Base-by-base conservation (phyloP, 108 stramenopile species). In the Skeletonema menzelii region DNA sequence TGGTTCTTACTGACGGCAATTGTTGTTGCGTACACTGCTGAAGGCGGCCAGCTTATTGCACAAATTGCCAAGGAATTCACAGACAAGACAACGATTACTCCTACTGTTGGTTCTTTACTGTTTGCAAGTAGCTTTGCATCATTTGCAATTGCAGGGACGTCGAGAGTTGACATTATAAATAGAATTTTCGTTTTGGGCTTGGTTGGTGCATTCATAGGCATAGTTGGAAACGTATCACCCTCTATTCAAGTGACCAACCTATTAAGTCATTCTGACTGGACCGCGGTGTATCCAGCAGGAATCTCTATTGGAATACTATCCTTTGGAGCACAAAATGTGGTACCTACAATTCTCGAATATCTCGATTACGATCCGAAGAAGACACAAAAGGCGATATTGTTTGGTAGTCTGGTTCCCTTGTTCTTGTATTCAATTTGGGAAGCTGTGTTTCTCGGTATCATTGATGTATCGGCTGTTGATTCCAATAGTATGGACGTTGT, bases 291-390 rank as follows among this genome's bases (percentile, higher is more conserved):
- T 59, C 82, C 77, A 11, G 30, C 63, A 2, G 74, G 65, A n/a
- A 75, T 82, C 24, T 82, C 82, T 28, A 69, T 82, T 22, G 82
- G 82, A n/a, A 82, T 82, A 56, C 35, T 82, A 10, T 78, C 82
- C 2, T 74, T 82, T 67, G 82, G 82, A 10, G 82, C 82, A 2
- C 82, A 82, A 68, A 82, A 82, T 55, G 77, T 78, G 11, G 82
- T 82, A 1, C 82, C 82, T 20, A 82, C 82, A 26, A n/a, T 82
- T n/a, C 56, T 82, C 4, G 62, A 57, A 35, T 82, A 82, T 38
- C 49, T 82, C 42, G 56, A 74, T 22, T 56, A 74, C 56, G 65
- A 82, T 65, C 61, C 82, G 49, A 19, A 63, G 3, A 59, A 37
- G 28, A 78, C 82, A 2, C 38, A 62, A 17, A 63, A 38, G 65